Evolutionary conservation across 768 basidiomycete genomes (phyloP).

Genomic region (Leucosporidium yakuticum): DNA sequence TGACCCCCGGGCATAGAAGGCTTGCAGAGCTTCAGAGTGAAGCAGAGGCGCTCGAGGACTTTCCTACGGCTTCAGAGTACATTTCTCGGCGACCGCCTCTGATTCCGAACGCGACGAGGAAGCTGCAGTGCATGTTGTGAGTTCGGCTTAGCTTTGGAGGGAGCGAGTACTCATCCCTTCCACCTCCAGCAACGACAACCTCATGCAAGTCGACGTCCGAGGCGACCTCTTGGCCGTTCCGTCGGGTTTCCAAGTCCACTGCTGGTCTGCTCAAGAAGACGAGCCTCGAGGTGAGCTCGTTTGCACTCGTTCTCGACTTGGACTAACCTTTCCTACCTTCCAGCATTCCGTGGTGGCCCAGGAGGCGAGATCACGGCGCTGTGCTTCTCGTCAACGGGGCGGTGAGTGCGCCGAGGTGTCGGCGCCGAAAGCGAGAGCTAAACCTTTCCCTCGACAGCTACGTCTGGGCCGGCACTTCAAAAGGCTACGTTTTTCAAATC

Average conservation of each 20-base stretch:
- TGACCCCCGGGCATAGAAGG: too few species aligned
- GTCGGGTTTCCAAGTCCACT: neutral
- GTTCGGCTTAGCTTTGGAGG: too few species aligned
- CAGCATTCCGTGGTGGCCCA: neutral
- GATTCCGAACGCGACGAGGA: too few species aligned
- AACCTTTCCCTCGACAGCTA: slow-evolving; percentile 6
- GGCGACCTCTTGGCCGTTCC: slow-evolving; percentile 17
- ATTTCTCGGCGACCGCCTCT: too few species aligned
- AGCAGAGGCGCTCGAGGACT: too few species aligned
- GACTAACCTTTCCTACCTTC: too few species aligned
- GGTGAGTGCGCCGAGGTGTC: slow-evolving; percentile 2
- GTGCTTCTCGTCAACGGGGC: neutral
- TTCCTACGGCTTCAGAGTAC: too few species aligned
- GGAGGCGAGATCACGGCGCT: slow-evolving; percentile 1
- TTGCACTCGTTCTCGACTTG: neutral
- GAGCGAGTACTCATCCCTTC: too few species aligned
- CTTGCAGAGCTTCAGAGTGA: too few species aligned
- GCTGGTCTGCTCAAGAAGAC: neutral
- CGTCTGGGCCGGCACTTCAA: slow-evolving; percentile 18
- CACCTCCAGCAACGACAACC: neutral
- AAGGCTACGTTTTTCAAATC: slow-evolving; percentile 12
- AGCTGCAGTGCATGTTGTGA: too few species aligned
- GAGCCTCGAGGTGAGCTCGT: neutral
- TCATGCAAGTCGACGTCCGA: neutral
- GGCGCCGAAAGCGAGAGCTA: fast-evolving